A percentile compares a stretch with the other conserved stretches of the same genome.
Conservation (phyloP, 148 eudicot genomes). For the Amaranthus cruentus region DNA sequence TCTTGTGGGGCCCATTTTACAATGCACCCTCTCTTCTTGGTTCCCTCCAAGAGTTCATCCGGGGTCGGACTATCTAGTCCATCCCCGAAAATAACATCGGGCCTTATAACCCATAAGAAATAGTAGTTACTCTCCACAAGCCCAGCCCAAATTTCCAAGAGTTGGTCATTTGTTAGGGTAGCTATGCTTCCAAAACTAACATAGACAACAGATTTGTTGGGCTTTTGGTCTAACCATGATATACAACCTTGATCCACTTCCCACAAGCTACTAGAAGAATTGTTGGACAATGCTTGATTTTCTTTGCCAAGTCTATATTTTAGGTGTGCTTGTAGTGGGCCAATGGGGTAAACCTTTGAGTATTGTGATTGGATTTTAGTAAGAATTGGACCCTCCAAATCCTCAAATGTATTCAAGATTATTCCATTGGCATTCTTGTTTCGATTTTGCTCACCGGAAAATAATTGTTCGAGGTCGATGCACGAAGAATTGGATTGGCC, state of each 20-base stretch:
- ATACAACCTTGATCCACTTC: slow-evolving; percentile 36
- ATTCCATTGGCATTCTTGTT: slow-evolving; percentile 13
- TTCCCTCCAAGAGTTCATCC: neutral
- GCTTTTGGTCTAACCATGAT: slow-evolving; percentile 26
- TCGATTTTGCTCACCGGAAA: neutral
- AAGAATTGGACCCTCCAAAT: slow-evolving; percentile 27
- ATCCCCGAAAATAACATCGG: slow-evolving; percentile 8
- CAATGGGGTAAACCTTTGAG: slow-evolving; percentile 29
- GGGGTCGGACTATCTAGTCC: neutral
- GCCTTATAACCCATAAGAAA: slow-evolving; percentile 31
- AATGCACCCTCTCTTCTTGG: slow-evolving; percentile 10
- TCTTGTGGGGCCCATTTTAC: slow-evolving; percentile 31
- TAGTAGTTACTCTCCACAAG: slow-evolving; percentile 15
- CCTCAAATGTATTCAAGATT: slow-evolving; percentile 36
- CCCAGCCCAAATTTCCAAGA: slow-evolving; percentile 30
- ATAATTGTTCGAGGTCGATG: neutral
- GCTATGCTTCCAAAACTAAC: slow-evolving; percentile 28
- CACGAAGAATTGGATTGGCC: slow-evolving; percentile 11
- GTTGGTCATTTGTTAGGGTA: slow-evolving; percentile 18
- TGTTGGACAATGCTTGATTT: neutral
- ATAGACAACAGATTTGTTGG: slow-evolving; percentile 21
- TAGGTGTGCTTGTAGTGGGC: slow-evolving; percentile 37
- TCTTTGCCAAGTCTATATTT: slow-evolving; percentile 3
- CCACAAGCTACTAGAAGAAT: slow-evolving; percentile 28
- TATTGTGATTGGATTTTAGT: slow-evolving; percentile 17